Base-by-base conservation (phyloP, 169 alveolate genomes). In the Plasmodium adleri region DNA sequence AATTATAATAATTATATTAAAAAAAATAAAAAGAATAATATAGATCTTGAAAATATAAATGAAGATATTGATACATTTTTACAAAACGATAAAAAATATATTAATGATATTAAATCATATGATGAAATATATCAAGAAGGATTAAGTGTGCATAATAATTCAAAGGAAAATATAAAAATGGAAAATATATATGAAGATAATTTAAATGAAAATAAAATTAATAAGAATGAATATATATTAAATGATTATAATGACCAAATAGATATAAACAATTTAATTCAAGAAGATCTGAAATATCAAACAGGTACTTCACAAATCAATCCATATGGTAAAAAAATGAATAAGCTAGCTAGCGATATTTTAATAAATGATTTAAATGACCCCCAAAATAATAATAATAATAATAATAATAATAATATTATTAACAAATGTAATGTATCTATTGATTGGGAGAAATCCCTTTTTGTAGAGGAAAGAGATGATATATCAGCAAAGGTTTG, bases 401-500 rank as follows among this genome's bases (percentile, higher is more conserved):
- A 49, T 13, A 54, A 43, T 43, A 17, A 24, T 0, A 43, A 50
- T 13, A 32, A 22, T 20, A 47, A 49, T 13, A 54, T 22, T 43
- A 17, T n/a, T 0, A 43, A 12, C 24, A 52, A 39, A 39, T 39
- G 10, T 39, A 39, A 39, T 39, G 9, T 39, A 7, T 13, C 64
- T 12, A 56, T 12, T 3, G 24, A 6, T 6, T 6, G 9, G 64
- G 24, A 52, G 8, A 59, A 66, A 45, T 64, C 68, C 2, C 71
- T 78, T 24, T 78, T 78, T 58, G 76, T 78, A 26, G 68, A 78
- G 1, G 89, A 78, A 15, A 50, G 54, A 47, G 76, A 78, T 17
- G 78, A 78, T 45, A 78, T 78, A 54, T 26, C 80, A 5, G 89
- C 89, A 59, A 78, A 70, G 68, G 67, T 39, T 58, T 78, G 89